Evolutionary conservation across 148 eudicot genomes (phyloP).

Genomic region (Salicornia ramosissima): DNA sequence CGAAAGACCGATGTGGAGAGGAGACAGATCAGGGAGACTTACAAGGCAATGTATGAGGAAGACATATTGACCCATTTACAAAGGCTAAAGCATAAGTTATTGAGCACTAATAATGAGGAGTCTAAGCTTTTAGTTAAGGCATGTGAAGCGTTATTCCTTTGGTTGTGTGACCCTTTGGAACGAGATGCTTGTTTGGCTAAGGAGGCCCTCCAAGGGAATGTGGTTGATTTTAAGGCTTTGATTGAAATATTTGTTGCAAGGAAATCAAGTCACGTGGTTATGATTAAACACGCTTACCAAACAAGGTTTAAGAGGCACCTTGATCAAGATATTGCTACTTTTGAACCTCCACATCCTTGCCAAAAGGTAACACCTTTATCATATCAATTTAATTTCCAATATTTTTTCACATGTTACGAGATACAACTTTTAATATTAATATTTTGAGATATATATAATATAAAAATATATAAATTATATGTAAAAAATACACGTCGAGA

Average conservation of each 20-base stretch:
- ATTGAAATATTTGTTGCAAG: constrained; percentile 61
- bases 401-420: no score
- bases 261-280: constrained; percentile 65
- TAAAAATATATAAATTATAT: no score
- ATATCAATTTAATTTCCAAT: no score
- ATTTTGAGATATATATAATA: no score
- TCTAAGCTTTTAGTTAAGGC: constrained; percentile 16
- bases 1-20: constrained; percentile 31
- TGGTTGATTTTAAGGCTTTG: constrained; percentile 42
- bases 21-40: constrained; percentile 41
- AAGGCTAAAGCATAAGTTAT: constrained; percentile 15
- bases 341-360: constrained; percentile 75
- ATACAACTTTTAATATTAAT: no score
- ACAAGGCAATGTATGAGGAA: constrained; percentile 49
- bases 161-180: constrained; percentile 51
- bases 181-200: constrained; percentile 56
- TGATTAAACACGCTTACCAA: constrained; percentile 62
- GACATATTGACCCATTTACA: constrained; percentile 36
- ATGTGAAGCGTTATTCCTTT: constrained; percentile 37
- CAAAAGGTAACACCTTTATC: constrained; percentile 60
- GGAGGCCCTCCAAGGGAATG: constrained; percentile 49
- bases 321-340: constrained; percentile 51
- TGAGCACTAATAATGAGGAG: constrained; percentile 2
- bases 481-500: no score
- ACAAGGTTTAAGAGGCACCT: constrained; percentile 41